phyloP scores from a whole-genome alignment of 208 protist species.

The Leptomonas pyrrhocoris region DNA sequence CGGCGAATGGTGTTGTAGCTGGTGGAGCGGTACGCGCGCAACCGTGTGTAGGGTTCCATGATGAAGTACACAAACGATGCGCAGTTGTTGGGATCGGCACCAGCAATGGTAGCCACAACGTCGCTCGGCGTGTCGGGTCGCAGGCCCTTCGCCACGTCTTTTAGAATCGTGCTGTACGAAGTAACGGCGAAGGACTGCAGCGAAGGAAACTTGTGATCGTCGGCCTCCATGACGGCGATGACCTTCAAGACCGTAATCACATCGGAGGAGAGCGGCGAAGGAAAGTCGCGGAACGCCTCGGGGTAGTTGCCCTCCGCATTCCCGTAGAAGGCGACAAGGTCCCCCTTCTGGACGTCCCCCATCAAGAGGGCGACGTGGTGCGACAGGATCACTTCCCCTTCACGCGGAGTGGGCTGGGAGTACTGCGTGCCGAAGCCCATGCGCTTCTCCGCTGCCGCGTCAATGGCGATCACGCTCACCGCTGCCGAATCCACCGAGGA shows the following conservation, averaged over 20 bases:
- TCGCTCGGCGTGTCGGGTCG: slow-evolving; percentile 8
- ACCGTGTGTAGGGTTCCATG: slow-evolving; percentile 32
- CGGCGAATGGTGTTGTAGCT: slow-evolving; percentile 63
- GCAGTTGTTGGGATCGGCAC: slow-evolving; percentile 26
- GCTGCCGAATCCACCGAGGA: background rate
- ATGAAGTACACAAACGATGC: slow-evolving; percentile 59
- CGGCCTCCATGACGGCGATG: slow-evolving; percentile 16
- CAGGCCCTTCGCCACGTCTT: slow-evolving; percentile 38
- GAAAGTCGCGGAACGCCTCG: slow-evolving; percentile 16
- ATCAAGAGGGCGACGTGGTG: slow-evolving; percentile 22
- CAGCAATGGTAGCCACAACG: slow-evolving; percentile 21
- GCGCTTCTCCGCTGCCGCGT: slow-evolving; percentile 31
- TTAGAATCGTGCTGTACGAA: slow-evolving; percentile 27
- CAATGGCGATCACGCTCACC: slow-evolving; percentile 23
- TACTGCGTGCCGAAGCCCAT: slow-evolving; percentile 48
- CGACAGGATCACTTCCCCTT: slow-evolving; percentile 26
- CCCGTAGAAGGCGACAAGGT: slow-evolving; percentile 39
- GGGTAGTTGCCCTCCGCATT: slow-evolving; percentile 6
- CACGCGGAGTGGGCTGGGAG: background rate
- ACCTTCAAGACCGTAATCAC: slow-evolving; percentile 41
- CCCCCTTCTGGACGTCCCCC: slow-evolving; percentile 29
- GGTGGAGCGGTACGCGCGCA: slow-evolving; percentile 42
- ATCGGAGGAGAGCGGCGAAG: background rate
- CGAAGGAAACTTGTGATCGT: slow-evolving; percentile 36
- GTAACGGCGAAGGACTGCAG: slow-evolving; percentile 36